phyloP scores from a whole-genome alignment of 129 eudicot genomes.

The Tagetes patula region DNA sequence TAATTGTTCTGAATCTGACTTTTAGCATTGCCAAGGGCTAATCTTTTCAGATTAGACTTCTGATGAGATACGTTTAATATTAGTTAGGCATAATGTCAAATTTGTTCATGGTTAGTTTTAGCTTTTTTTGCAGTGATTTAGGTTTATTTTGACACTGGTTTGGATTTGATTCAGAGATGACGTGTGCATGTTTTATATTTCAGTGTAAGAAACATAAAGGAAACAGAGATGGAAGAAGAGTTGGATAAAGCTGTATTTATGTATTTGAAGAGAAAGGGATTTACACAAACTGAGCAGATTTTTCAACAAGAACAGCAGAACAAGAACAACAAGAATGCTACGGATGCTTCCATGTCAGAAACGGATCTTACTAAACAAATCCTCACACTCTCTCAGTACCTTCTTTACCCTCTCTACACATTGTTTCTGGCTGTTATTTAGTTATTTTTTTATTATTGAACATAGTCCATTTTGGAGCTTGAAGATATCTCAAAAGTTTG shows the following conservation, averaged over 20 bases:
- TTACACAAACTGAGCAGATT: conserved; percentile 64
- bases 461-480: conserved; percentile 5
- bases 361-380: conserved; percentile 69
- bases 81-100: not conserved
- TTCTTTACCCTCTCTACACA: conserved; percentile 13
- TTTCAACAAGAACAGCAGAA: conserved; percentile 71
- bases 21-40: not conserved
- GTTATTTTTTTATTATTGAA: not conserved
- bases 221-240: conserved; percentile 65
- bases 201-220: conserved; percentile 22
- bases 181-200: conserved; percentile 4
- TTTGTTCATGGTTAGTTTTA: not conserved
- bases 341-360: conserved; percentile 59
- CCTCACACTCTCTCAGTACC: conserved; percentile 60
- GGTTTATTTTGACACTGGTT: not conserved
- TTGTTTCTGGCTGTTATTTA: not conserved
- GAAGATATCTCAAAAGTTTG: not conserved
- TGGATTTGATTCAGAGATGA: not conserved
- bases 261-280: conserved; percentile 77
- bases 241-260: conserved; percentile 63
- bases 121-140: not conserved
- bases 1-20: not conserved
- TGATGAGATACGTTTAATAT: not conserved
- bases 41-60: not conserved
- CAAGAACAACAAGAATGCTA: conserved; percentile 40